These are phyloP conservation scores for Suillus weaverae DNA, from an alignment of 768 basidiomycete genomes.

Conservation along the genomic window DNA sequence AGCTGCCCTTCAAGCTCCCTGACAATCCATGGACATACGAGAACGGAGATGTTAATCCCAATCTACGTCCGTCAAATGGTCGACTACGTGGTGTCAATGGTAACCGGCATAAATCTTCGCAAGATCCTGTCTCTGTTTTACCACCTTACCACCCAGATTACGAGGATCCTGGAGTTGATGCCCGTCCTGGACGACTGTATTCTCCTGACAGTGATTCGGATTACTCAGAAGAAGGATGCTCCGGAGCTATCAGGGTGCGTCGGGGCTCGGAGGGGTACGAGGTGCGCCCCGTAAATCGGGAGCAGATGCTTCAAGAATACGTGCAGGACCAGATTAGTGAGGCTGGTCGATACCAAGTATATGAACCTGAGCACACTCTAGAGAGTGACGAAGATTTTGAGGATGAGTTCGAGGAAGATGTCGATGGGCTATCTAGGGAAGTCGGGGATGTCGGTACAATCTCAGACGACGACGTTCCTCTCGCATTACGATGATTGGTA, in stretches of 20 bases:
- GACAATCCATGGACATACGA: slow-evolving; percentile 86
- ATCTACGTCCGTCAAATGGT: slow-evolving; percentile 63
- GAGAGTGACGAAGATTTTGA: slow-evolving; percentile 46
- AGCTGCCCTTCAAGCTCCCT: slow-evolving; percentile 48
- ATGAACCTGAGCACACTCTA: slow-evolving; percentile 57
- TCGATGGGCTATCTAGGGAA: not conserved
- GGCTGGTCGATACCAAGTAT: slow-evolving; percentile 63
- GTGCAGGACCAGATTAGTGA: slow-evolving; percentile 53
- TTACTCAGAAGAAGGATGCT: slow-evolving; percentile 31
- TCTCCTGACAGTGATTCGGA: slow-evolving; percentile 25
- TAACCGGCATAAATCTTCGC: slow-evolving; percentile 17
- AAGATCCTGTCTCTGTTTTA: slow-evolving; percentile 46
- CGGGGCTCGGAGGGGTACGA: slow-evolving; percentile 86
- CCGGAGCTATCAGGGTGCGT: slow-evolving; percentile 45
- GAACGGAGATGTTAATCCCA: slow-evolving; percentile 73
- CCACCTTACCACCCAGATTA: slow-evolving; percentile 84
- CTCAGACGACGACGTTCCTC: slow-evolving; percentile 24
- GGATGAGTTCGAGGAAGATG: not conserved
- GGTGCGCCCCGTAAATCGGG: slow-evolving; percentile 58
- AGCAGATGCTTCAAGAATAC: slow-evolving; percentile 62
- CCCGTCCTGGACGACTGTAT: slow-evolving; percentile 20
- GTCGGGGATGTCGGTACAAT: slow-evolving; percentile 5
- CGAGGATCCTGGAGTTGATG: slow-evolving; percentile 35
- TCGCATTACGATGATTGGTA: slow-evolving; percentile 18
- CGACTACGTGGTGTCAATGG: slow-evolving; percentile 31